Conservation (phyloP, 1,284 basidiomycete species). For the Vanrija sp. region DNA sequence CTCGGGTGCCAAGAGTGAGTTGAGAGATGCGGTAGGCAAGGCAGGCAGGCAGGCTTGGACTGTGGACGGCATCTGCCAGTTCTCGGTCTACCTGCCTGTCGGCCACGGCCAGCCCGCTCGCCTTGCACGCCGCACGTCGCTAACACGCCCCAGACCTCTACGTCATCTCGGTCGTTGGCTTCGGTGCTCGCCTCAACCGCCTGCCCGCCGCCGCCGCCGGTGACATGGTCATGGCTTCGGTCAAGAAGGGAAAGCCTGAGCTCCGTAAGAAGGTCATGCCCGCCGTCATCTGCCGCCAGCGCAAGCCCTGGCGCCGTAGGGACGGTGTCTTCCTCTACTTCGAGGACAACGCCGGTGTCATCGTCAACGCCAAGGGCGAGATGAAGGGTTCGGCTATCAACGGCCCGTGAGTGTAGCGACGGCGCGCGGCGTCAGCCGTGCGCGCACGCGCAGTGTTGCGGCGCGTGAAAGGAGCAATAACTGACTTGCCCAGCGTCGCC, state of each 20-base stretch:
- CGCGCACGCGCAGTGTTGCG: not conserved
- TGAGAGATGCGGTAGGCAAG: not conserved
- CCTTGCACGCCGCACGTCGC: not conserved
- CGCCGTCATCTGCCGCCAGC: conserved; percentile 93
- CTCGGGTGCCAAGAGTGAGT: conserved; percentile 86
- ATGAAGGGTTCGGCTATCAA: conserved; percentile 99
- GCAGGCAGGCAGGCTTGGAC: not conserved
- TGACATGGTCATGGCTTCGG: conserved; percentile 97
- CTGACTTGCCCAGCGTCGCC: conserved; percentile 34
- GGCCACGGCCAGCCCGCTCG: too few species aligned
- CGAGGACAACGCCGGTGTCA: conserved; percentile 92
- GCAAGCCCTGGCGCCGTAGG: conserved; percentile 96
- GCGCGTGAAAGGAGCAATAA: not conserved
- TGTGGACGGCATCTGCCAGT: too few species aligned
- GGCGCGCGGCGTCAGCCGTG: conserved; percentile 42
- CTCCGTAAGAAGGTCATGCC: conserved; percentile 99
- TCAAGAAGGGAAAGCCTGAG: conserved; percentile 99
- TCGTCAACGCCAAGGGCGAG: conserved; percentile 98
- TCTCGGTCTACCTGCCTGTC: too few species aligned
- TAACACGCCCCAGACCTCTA: conserved; percentile 40
- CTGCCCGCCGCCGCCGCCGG: conserved; percentile 97
- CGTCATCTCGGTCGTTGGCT: conserved; percentile 59
- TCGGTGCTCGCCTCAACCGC: conserved; percentile 94
- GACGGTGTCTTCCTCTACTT: conserved; percentile 99
- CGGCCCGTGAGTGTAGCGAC: conserved; percentile 76